Conservation (phyloP, 768 basidiomycete genomes). For the Naganishia friedmannii region DNA sequence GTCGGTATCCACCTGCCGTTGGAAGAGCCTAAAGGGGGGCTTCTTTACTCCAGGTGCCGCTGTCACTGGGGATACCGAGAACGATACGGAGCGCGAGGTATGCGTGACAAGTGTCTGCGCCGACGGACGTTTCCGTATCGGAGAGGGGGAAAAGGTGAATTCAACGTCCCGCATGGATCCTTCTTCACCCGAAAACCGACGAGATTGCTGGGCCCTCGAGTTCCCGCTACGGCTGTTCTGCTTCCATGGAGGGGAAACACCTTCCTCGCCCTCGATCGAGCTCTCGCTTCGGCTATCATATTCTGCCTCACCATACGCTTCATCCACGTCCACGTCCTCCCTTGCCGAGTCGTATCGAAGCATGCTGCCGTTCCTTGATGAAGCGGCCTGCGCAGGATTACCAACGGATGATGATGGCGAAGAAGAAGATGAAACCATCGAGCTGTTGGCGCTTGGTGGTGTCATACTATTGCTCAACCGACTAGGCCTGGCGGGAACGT, state of each 20-base stretch:
- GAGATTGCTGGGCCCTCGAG: not conserved
- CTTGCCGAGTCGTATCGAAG: not conserved
- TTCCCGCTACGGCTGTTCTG: not conserved
- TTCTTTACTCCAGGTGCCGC: conserved; percentile 6
- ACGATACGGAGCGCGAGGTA: conserved; percentile 33
- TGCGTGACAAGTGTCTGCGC: conserved; percentile 24
- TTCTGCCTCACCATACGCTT: not conserved
- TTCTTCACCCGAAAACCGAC: conserved; percentile 17
- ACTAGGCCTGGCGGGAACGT: conserved; percentile 46
- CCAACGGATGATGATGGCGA: not conserved
- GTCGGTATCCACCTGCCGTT: conserved; percentile 64
- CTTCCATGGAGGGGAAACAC: not conserved
- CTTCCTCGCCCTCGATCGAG: not conserved
- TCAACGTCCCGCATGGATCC: conserved; percentile 26
- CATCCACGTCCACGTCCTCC: conserved; percentile 14
- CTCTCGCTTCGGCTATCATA: conserved; percentile 2
- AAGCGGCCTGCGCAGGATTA: not conserved
- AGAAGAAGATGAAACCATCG: conserved; percentile 15
- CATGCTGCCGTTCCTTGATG: not conserved
- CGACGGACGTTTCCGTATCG: conserved; percentile 17
- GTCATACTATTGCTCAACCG: conserved; percentile 49
- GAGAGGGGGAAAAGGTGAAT: conserved; percentile 39
- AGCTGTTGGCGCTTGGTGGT: conserved; percentile 36
- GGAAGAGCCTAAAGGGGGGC: conserved; percentile 16
- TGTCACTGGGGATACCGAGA: conserved; percentile 28